Percentiles rank a stretch among this genome's conserved stretches.
Evolutionary conservation across 495 filamentous ascomycete genomes (phyloP).

Genomic region (Penicillium herquei): DNA sequence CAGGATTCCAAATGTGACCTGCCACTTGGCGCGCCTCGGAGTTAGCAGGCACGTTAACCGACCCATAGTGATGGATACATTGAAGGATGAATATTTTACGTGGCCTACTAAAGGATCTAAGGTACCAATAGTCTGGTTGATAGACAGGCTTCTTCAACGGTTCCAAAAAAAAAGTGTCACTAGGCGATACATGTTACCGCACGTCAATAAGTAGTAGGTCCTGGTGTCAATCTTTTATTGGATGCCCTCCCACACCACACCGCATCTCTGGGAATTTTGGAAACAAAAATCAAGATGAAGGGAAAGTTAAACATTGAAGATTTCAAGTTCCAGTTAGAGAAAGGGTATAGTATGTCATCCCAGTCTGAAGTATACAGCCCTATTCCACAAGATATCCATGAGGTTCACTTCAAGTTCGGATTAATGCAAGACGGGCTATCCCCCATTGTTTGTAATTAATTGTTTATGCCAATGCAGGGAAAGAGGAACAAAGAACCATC

Average conservation of each 20-base stretch:
- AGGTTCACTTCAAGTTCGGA: constrained; percentile 3
- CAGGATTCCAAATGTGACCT: background rate
- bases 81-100: background rate
- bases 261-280: constrained; percentile 7
- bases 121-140: constrained; percentile 5
- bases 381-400: background rate
- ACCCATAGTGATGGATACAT: constrained; percentile 15
- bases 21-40: constrained; percentile 5
- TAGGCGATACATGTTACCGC: background rate
- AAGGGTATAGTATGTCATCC: no score
- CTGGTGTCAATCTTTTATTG: constrained; percentile 8
- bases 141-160: constrained; percentile 4
- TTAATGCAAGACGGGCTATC: constrained; percentile 20
- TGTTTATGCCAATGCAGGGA: constrained; percentile 6
- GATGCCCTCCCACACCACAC: constrained; percentile 3
- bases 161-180: background rate
- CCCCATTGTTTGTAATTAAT: constrained; percentile 19
- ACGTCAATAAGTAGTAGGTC: background rate
- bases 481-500: constrained; percentile 2
- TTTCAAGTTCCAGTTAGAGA: no score
- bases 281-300: background rate
- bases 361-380: background rate
- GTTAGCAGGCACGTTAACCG: constrained; percentile 18
- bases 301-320: background rate
- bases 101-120: background rate